These are phyloP conservation scores for Xerocomus brunneocitrinus DNA, from an alignment of 768 basidiomycete genomes.

Conservation along the genomic window DNA sequence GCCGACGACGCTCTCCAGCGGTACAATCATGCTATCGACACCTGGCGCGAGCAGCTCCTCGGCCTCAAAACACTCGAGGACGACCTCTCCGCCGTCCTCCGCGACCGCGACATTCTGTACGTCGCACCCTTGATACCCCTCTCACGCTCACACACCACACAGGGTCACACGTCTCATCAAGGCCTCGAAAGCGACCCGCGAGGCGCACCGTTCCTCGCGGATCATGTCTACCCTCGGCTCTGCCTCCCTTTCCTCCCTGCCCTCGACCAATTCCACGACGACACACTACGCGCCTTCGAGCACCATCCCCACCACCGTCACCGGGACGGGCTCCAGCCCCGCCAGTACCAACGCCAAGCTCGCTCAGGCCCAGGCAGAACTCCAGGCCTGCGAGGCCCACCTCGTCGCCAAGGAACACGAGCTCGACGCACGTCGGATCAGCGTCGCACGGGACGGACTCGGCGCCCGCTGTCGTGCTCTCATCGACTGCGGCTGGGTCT, in stretches of 20 bases:
- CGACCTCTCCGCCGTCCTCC: constrained; percentile 60
- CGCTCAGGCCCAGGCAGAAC: constrained; percentile 62
- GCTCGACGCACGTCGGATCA: constrained; percentile 47
- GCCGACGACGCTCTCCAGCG: constrained; percentile 65
- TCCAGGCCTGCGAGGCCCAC: constrained; percentile 79
- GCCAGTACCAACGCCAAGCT: constrained; percentile 42
- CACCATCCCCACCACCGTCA: constrained; percentile 8
- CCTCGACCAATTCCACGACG: constrained; percentile 28
- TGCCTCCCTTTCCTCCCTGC: constrained; percentile 41
- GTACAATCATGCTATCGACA: constrained; percentile 58
- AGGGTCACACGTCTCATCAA: constrained; percentile 81
- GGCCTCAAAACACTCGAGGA: constrained; percentile 65
- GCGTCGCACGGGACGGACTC: constrained; percentile 60
- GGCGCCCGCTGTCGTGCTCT: constrained; percentile 59
- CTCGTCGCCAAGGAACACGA: constrained; percentile 67
- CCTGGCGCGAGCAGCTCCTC: constrained; percentile 60
- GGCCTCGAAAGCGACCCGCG: constrained; percentile 55
- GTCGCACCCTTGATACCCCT: constrained; percentile 23
- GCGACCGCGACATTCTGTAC: constrained; percentile 77
- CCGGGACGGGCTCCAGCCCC: constrained; percentile 13
- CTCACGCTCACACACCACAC: not conserved
- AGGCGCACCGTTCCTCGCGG: constrained; percentile 31
- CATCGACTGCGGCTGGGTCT: constrained; percentile 63
- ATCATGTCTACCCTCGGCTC: constrained; percentile 31
- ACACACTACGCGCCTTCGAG: not conserved